phyloP scores from a whole-genome alignment of 768 basidiomycete genomes.

The Phaeotremella skinneri region DNA sequence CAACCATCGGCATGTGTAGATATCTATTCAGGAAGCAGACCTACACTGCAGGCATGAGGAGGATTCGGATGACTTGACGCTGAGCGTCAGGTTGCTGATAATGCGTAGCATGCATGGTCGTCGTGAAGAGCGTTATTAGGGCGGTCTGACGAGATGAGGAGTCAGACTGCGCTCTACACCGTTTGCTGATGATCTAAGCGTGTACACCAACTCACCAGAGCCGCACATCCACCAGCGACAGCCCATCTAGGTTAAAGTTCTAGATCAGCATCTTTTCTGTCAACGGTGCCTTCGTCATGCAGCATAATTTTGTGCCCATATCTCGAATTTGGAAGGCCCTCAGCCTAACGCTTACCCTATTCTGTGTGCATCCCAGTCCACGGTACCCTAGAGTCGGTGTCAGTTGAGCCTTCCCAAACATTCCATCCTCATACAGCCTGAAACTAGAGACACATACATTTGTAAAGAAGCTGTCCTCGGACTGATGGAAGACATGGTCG shows the following conservation, averaged over 20 bases:
- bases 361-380: conserved; percentile 31
- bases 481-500: not conserved
- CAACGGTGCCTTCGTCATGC: too few relatives aligned
- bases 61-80: conserved; percentile 37
- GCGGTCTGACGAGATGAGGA: conserved; percentile 25
- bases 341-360: conserved; percentile 24
- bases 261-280: not conserved
- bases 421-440: too few relatives aligned
- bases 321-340: not conserved
- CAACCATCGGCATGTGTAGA: not conserved
- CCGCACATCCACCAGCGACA: conserved; percentile 38
- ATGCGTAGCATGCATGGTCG: conserved; percentile 39
- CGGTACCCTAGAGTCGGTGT: not conserved
- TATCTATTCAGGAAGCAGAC: conserved; percentile 1
- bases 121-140: conserved; percentile 37
- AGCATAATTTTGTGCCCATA: not conserved
- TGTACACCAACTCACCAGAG: conserved; percentile 22
- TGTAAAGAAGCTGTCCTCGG: not conserved
- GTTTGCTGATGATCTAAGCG: not conserved
- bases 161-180: not conserved
- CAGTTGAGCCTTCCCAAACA: too few relatives aligned
- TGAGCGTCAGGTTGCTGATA: conserved; percentile 40
- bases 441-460: not conserved
- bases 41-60: conserved; percentile 30
- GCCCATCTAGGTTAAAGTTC: conserved; percentile 29